phyloP scores from a whole-genome alignment of 2,329 filamentous ascomycete genomes.

The Colletotrichum sp. region DNA sequence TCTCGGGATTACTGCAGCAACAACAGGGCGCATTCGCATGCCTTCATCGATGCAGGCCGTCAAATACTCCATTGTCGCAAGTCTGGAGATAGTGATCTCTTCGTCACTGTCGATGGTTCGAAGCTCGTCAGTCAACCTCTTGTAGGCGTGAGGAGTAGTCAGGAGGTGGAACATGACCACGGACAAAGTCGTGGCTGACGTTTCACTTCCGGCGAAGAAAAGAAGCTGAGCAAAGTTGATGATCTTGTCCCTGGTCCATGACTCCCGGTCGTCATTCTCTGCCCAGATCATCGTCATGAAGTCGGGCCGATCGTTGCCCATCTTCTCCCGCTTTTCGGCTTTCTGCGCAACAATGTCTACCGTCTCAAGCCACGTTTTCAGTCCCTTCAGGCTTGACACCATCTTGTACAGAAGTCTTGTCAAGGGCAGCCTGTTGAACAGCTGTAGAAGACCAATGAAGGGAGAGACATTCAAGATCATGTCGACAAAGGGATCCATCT shows the following conservation, averaged over 20 bases:
- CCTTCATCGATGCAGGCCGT: slow-evolving; percentile 40
- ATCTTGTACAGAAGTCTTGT: neutral
- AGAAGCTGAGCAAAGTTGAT: neutral
- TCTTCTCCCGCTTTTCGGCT: neutral
- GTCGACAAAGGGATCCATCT: slow-evolving; percentile 11
- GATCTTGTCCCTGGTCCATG: neutral
- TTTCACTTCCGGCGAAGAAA: neutral
- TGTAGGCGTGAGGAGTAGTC: neutral
- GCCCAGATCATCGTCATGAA: neutral
- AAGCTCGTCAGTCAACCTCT: slow-evolving; percentile 36
- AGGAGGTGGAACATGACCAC: neutral
- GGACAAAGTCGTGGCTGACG: neutral
- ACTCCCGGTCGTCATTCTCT: neutral
- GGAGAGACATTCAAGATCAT: neutral
- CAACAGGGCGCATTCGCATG: slow-evolving; percentile 39
- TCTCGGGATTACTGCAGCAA: neutral
- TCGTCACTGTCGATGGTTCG: slow-evolving; percentile 33
- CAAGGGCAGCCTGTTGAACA: slow-evolving; percentile 6
- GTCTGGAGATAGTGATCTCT: slow-evolving; percentile 33
- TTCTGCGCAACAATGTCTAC: neutral
- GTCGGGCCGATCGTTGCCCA: neutral
- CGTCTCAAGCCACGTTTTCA: slow-evolving; percentile 13
- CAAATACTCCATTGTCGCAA: slow-evolving; percentile 32
- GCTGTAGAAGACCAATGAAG: neutral
- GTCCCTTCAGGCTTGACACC: neutral